These are phyloP conservation scores for Medicago truncatula DNA, from an alignment of 306 rosid species.

Conservation along the genomic window MtrunA17r5.0-ANR NC_053042.1:5789501-5790000, in stretches of 20 bases:
- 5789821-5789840: not conserved
- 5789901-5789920: not conserved
- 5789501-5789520: slow-evolving; percentile 52
- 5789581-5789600: slow-evolving; percentile 48
- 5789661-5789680: slow-evolving; percentile 54
- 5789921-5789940: not conserved
- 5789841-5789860: not conserved
- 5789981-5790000: not conserved
- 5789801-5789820: not conserved
- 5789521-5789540: slow-evolving; percentile 55
- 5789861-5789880: not conserved
- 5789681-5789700: slow-evolving; percentile 45
- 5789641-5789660: slow-evolving; percentile 33
- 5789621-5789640: slow-evolving; percentile 41
- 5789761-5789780: not conserved
- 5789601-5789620: slow-evolving; percentile 52
- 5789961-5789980: not conserved
- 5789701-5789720: slow-evolving; percentile 33
- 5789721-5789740: slow-evolving; percentile 39
- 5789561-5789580: slow-evolving; percentile 41
- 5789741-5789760: slow-evolving; percentile 11
- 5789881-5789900: not conserved
- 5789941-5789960: too few relatives aligned
- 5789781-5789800: not conserved
- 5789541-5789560: slow-evolving; percentile 34